These are phyloP conservation scores for Physocladia obscura DNA, from an alignment of 192 early-diverging fungal genomes.

Conservation along the genomic window DNA sequence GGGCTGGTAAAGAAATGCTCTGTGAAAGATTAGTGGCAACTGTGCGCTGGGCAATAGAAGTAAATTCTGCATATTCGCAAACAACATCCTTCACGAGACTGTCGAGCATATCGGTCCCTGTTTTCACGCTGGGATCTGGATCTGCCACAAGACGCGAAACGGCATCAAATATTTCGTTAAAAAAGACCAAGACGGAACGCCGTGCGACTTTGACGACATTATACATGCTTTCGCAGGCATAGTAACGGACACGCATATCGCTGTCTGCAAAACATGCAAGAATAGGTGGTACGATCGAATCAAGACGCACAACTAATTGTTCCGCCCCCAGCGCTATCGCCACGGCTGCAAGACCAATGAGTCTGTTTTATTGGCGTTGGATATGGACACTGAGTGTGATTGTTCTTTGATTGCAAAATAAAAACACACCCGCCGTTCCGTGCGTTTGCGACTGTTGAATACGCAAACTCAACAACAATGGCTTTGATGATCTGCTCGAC, in stretches of 20 bases:
- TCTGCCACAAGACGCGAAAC: constrained; percentile 88
- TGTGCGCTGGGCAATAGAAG: constrained; percentile 3
- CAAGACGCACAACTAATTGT: constrained; percentile 63
- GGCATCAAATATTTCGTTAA: constrained; percentile 97
- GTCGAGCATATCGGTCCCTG: constrained; percentile 91
- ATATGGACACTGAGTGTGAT: constrained; percentile 2
- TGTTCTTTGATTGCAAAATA: neutral
- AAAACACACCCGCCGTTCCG: constrained; percentile 78
- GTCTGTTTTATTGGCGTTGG: no score
- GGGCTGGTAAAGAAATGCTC: constrained; percentile 14
- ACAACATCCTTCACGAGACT: constrained; percentile 96
- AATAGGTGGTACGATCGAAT: constrained; percentile 85
- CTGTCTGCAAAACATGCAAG: constrained; percentile 89
- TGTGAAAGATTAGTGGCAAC: no score
- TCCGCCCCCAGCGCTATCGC: constrained; percentile 36
- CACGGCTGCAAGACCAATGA: neutral
- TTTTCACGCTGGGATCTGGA: constrained; percentile 86
- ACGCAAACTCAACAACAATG: constrained; percentile 85
- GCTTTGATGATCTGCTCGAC: constrained; percentile 74
- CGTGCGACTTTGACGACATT: constrained; percentile 96
- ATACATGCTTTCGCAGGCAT: constrained; percentile 98
- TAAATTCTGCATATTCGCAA: constrained; percentile 66
- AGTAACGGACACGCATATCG: constrained; percentile 92
- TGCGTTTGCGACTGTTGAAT: constrained; percentile 78
- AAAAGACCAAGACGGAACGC: constrained; percentile 82